Base-by-base conservation (phyloP, 306 rosid genomes). In the Fagus sylvatica region DNA sequence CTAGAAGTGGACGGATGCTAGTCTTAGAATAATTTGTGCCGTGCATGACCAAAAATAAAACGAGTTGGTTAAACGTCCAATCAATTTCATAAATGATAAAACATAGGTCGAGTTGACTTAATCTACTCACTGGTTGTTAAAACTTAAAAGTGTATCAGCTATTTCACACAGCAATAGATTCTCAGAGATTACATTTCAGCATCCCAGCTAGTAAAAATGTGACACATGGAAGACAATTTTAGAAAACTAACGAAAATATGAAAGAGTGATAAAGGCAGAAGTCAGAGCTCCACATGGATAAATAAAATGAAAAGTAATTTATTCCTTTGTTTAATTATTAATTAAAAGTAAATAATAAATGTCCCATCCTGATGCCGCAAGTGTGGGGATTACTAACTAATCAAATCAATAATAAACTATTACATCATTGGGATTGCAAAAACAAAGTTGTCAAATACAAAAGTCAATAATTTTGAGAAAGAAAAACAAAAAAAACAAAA, bases 371-470 rank as follows among this genome's bases (percentile, higher is more conserved):
- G 76, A 60, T 79, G 88, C 60, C 78, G 84, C 82, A 81, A 82
- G 88, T 79, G 69, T 80, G 87, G 84, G 85, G 76, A 70, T 71
- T 76, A 78, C 74, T 71, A 74, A 82, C 83, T 64, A 71, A 33
- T 39, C 10, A 19, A 74, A 48, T 56, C 65, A 77, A 53, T 51
- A 16, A 7, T 51, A 16, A 7, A 42, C 16, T 17, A 43, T 17
- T 15, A 9, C 64, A 22, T 56, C 76, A 80, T 79, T 7, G 87
- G 92, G 90, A 88, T 86, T 89, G 87, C 41, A 74, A 78, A 83
- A 78, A 42, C 42, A 77, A 51, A 74, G 69, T 83, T 78, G 84
- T 80, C 79, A 74, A 84, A 72, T 55, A 76, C 74, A 59, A 80
- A 78, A 88, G 89, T 84, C 89, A 84, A 89, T 57, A 71, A 37